Percentiles rank a stretch among this genome's conserved stretches.
These are phyloP conservation scores for Colletotrichum sansevieriae DNA, from an alignment of 2,329 filamentous ascomycete genomes.

Conservation along the genomic window DNA sequence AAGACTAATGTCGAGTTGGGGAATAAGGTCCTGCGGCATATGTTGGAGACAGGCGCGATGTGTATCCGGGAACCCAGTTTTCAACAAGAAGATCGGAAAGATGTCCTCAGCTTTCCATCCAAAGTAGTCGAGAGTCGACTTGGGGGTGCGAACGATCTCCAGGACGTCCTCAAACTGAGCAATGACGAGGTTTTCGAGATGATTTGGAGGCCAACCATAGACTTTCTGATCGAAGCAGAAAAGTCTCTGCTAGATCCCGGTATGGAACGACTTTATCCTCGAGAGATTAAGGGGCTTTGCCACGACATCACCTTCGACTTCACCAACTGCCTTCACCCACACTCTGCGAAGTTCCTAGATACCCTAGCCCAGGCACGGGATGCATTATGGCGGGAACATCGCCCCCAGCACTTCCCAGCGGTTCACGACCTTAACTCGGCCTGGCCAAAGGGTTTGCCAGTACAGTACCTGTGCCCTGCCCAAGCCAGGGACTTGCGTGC, in stretches of 20 bases:
- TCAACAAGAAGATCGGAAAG: constrained; percentile 8
- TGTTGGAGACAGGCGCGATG: constrained; percentile 26
- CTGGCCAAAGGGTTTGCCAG: constrained; percentile 15
- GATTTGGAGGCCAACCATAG: constrained; percentile 20
- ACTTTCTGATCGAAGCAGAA: constrained; percentile 10
- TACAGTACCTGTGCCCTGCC: constrained; percentile 2
- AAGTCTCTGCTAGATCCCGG: neutral
- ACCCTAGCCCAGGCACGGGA: constrained; percentile 11
- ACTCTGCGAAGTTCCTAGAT: constrained; percentile 12
- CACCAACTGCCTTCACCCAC: neutral
- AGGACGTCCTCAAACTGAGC: neutral
- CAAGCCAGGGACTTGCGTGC: neutral
- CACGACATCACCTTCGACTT: neutral
- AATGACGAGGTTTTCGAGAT: neutral
- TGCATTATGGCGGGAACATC: constrained; percentile 7
- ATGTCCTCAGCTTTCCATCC: constrained; percentile 1
- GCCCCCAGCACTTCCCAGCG: constrained; percentile 10
- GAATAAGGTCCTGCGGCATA: constrained; percentile 14
- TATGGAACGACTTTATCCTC: neutral
- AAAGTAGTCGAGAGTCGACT: constrained; percentile 10
- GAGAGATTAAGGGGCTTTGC: neutral
- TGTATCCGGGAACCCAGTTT: constrained; percentile 21
- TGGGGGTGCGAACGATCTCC: neutral
- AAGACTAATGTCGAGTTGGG: neutral
- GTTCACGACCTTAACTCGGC: neutral